phyloP scores from a whole-genome alignment of 2,329 filamentous ascomycete species.

The Talaromyces sp. region DNA sequence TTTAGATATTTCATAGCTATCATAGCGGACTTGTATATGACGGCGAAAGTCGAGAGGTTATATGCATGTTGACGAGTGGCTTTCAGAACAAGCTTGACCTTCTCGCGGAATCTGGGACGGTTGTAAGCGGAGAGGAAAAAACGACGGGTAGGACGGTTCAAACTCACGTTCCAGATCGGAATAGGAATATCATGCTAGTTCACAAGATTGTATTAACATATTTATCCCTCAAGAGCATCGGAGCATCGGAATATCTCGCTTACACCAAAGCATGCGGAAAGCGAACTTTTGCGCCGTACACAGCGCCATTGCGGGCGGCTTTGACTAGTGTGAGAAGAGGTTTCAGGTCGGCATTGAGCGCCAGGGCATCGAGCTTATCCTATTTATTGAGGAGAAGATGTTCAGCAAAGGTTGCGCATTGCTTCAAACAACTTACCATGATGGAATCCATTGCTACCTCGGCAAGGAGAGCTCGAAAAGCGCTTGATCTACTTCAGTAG shows the following conservation, averaged over 20 bases:
- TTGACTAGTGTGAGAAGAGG: constrained; percentile 82
- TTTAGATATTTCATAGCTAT: constrained; percentile 61
- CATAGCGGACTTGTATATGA: constrained; percentile 82
- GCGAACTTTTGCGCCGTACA: constrained; percentile 95
- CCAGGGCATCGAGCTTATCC: constrained; percentile 66
- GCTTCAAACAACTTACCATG: not conserved
- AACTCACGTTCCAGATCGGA: constrained; percentile 81
- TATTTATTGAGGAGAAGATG: constrained; percentile 27
- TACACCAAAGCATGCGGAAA: constrained; percentile 95
- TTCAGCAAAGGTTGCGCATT: not conserved
- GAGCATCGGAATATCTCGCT: constrained; percentile 12
- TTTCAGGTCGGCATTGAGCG: constrained; percentile 79
- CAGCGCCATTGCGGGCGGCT: constrained; percentile 89
- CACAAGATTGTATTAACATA: not conserved
- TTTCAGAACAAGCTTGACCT: constrained; percentile 68
- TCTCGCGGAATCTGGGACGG: constrained; percentile 59
- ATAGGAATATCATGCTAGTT: constrained; percentile 85
- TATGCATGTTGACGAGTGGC: constrained; percentile 85
- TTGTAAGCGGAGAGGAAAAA: not conserved
- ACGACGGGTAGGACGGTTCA: not conserved
- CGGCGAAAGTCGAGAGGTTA: constrained; percentile 86
- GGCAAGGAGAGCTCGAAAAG: not conserved
- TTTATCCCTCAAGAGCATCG: too few species aligned
- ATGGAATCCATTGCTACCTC: constrained; percentile 8
- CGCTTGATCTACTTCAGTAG: not conserved